Base-by-base conservation (phyloP, 1,139 yeast species). In the Schwanniomyces etchellsii region DNA sequence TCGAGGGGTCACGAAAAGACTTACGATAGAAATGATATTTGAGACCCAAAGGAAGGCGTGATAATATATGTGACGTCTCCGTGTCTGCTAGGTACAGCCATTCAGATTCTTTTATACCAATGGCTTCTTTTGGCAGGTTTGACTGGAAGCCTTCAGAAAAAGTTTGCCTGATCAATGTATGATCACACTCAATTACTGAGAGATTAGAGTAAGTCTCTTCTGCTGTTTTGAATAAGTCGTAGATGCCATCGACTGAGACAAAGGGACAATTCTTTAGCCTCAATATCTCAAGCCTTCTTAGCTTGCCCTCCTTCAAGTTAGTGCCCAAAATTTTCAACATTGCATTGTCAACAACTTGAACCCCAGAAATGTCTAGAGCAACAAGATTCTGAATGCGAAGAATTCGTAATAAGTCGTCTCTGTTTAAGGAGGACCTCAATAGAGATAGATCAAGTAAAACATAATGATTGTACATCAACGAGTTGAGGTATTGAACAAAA, bases 291-390 rank as follows among this genome's bases (percentile, higher is more conserved):
- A 23, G 25, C 25, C 12, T 13, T 9, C 9, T 7, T 11, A 57
- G 35, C 26, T 49, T 52, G 2, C 51, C 55, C 14, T 50, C 55
- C 25, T 37, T 38, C 1, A 31, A 28, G 7, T 63, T 44, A 13
- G 57, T 42, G 2, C 47, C 34, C 12, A 46, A 34, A 27, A 65
- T 35, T 26, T 54, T 55, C 4, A 64, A 27, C 17, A 53, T 55
- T 13, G 43, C 51, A 36, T 64, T 70, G 38, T 63, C 65, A 5
- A 64, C 41, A 5, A 36, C 27, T 0, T 29, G 22, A 27, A 47
- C 49, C 26, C 51, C 45, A 2, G 69, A 60, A 5, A 66, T 31
- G 35, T 64, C 59, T 24, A 67, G 43, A 2, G 57, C 66, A 11
- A 49, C 47, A 24, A 66, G 44, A 28, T 47, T 47, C 11, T 51